Evolutionary conservation across 352 stramenopile genomes (phyloP).

Genomic region (Elongisporangium senticosum): DNA sequence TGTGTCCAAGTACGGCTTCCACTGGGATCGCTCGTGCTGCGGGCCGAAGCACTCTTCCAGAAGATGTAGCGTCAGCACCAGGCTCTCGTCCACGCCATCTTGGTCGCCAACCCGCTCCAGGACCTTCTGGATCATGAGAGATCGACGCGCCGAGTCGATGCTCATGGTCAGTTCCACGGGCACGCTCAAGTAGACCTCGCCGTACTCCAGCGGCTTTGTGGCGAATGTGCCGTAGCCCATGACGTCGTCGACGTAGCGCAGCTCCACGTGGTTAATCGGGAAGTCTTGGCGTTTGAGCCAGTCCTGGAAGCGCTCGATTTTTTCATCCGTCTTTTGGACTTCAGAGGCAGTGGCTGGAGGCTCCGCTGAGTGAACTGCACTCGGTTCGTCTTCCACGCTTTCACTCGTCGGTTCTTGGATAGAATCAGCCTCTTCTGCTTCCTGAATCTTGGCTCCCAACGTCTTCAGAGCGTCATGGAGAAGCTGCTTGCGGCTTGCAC

Average conservation of each 20-base stretch:
- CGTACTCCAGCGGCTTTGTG: conserved; percentile 33
- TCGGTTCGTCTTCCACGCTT: neutral
- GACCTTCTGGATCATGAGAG: conserved; percentile 27
- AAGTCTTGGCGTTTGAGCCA: conserved; percentile 37
- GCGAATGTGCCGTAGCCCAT: conserved; percentile 71
- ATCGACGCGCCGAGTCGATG: conserved; percentile 41
- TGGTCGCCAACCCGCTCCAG: conserved; percentile 14
- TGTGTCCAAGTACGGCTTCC: conserved; percentile 85
- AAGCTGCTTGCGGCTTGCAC: conserved; percentile 48
- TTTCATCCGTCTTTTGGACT: conserved; percentile 2
- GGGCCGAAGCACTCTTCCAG: conserved; percentile 79
- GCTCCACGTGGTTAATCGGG: conserved; percentile 48
- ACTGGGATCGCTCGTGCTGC: conserved; percentile 29
- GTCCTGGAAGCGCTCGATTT: conserved; percentile 27
- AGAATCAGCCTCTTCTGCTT: neutral
- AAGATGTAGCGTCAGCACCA: conserved; percentile 74
- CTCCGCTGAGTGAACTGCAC: neutral
- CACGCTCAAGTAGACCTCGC: conserved; percentile 82
- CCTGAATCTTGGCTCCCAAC: conserved; percentile 9
- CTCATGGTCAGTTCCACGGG: conserved; percentile 69
- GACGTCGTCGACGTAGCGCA: conserved; percentile 36
- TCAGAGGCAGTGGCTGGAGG: neutral
- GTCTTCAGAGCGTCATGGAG: conserved; percentile 16
- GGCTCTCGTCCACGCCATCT: conserved; percentile 25
- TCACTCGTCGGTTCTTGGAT: conserved; percentile 1